Evolutionary conservation across 2,329 filamentous ascomycete species (phyloP).

Genomic region (Aspergillus pseudonomiae): DNA sequence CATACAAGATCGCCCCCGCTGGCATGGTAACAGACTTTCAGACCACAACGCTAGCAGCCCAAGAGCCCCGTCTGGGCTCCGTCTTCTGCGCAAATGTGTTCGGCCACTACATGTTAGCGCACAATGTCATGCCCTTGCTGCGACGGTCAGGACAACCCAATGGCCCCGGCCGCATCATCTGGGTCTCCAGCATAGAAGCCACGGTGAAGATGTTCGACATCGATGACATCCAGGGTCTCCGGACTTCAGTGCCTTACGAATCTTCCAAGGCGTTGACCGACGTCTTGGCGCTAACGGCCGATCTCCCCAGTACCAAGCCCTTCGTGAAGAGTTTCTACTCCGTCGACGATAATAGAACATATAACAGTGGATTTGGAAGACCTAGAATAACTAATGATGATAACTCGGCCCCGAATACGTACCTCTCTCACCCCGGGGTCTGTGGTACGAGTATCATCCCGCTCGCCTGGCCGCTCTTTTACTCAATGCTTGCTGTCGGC

Average conservation of each 20-base stretch:
- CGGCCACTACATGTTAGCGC: slow-evolving; percentile 87
- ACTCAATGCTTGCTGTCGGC: slow-evolving; percentile 69
- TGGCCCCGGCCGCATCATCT: slow-evolving; percentile 69
- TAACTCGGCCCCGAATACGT: slow-evolving; percentile 61
- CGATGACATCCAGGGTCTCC: slow-evolving; percentile 76
- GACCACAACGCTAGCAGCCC: slow-evolving; percentile 35
- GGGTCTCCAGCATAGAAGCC: slow-evolving; percentile 83
- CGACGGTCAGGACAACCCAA: slow-evolving; percentile 47
- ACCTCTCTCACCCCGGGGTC: slow-evolving; percentile 84
- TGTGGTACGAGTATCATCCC: slow-evolving; percentile 81
- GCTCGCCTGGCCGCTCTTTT: slow-evolving; percentile 69
- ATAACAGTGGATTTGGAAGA: not conserved
- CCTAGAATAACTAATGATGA: slow-evolving; percentile 9
- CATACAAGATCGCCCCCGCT: slow-evolving; percentile 68
- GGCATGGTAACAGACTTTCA: slow-evolving; percentile 61
- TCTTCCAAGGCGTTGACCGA: slow-evolving; percentile 86
- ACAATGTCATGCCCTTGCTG: slow-evolving; percentile 77
- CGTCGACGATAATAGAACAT: slow-evolving; percentile 26
- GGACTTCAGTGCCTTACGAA: slow-evolving; percentile 72
- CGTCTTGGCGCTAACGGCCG: slow-evolving; percentile 72
- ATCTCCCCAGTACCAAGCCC: slow-evolving; percentile 64
- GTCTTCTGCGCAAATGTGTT: slow-evolving; percentile 93
- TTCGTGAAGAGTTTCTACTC: slow-evolving; percentile 62
- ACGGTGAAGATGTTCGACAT: slow-evolving; percentile 59
- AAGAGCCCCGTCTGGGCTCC: slow-evolving; percentile 69